These are phyloP conservation scores for Sparassis latifolia DNA, from an alignment of 1,284 basidiomycete genomes.

Conservation along the genomic window DNA sequence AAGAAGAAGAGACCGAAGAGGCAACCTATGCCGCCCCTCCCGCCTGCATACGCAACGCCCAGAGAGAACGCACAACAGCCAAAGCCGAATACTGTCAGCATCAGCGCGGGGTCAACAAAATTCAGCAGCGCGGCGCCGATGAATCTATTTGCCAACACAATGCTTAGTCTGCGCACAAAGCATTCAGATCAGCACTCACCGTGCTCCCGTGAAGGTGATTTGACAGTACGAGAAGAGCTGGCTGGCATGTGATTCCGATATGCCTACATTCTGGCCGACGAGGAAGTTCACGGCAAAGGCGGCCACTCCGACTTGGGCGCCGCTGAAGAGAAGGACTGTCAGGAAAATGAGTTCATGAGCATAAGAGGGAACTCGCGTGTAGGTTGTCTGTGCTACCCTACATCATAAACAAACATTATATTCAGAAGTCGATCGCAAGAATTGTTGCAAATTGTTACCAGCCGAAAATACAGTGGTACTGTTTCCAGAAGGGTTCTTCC, in stretches of 20 bases:
- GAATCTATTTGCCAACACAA: slow-evolving; percentile 36
- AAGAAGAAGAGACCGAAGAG: slow-evolving; percentile 74
- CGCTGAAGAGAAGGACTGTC: slow-evolving; percentile 29
- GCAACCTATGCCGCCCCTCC: slow-evolving; percentile 52
- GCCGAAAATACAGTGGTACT: slow-evolving; percentile 67
- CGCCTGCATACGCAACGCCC: slow-evolving; percentile 45
- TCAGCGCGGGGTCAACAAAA: slow-evolving; percentile 57
- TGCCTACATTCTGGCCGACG: slow-evolving; percentile 55
- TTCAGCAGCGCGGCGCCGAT: slow-evolving; percentile 58
- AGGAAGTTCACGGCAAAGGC: slow-evolving; percentile 70
- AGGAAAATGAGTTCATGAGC: background rate
- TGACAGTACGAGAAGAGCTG: slow-evolving; percentile 69
- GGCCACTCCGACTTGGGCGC: slow-evolving; percentile 70
- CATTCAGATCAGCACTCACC: slow-evolving; percentile 29
- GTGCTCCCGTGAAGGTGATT: slow-evolving; percentile 65
- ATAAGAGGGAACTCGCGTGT: slow-evolving; percentile 38
- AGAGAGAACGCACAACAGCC: slow-evolving; percentile 49
- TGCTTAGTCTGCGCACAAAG: background rate
- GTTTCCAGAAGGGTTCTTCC: slow-evolving; percentile 60
- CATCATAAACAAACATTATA: background rate
- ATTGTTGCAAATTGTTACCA: slow-evolving; percentile 20
- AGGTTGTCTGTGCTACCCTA: slow-evolving; percentile 61
- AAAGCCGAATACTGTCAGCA: slow-evolving; percentile 51
- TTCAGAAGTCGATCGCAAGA: background rate
- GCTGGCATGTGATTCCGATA: slow-evolving; percentile 46